phyloP scores from a whole-genome alignment of 1,284 basidiomycete species.

The Prillingera fragicola region DNA sequence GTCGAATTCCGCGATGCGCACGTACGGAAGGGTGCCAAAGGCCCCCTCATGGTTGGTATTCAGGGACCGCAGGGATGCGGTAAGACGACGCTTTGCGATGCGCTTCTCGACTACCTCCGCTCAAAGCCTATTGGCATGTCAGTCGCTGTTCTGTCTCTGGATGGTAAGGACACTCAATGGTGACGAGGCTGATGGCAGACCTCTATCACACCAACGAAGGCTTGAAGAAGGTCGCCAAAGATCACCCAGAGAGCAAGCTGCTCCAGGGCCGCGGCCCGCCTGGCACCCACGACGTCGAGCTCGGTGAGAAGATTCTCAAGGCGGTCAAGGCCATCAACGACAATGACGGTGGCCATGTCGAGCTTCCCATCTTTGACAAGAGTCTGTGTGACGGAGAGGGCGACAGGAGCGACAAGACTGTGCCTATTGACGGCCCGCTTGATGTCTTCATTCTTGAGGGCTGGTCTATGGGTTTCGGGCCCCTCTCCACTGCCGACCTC shows the following conservation, averaged over 20 bases:
- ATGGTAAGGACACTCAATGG: conserved; percentile 19
- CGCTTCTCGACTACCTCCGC: conserved; percentile 24
- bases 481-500: conserved; percentile 41
- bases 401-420: conserved; percentile 59
- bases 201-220: conserved; percentile 28
- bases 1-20: conserved; percentile 21
- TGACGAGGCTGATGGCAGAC: conserved; percentile 10
- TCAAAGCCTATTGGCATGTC: conserved; percentile 14
- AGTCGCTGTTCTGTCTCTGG: conserved; percentile 34
- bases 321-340: conserved; percentile 10
- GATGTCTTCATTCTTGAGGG: conserved; percentile 74
- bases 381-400: conserved; percentile 70
- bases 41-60: conserved; percentile 31
- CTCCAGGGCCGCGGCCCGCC: conserved; percentile 36
- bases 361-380: conserved; percentile 76
- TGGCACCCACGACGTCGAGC: conserved; percentile 32
- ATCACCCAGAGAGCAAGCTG: conserved; percentile 29
- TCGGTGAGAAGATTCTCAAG: not conserved
- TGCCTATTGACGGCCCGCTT: conserved; percentile 50
- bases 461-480: conserved; percentile 51
- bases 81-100: conserved; percentile 40
- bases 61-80: conserved; percentile 36
- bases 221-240: conserved; percentile 19
- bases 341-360: conserved; percentile 1
- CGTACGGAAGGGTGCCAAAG: conserved; percentile 10